Evolutionary conservation across 2,329 filamentous ascomycete species (phyloP).

Genomic region (Aurifilum marmelostoma): DNA sequence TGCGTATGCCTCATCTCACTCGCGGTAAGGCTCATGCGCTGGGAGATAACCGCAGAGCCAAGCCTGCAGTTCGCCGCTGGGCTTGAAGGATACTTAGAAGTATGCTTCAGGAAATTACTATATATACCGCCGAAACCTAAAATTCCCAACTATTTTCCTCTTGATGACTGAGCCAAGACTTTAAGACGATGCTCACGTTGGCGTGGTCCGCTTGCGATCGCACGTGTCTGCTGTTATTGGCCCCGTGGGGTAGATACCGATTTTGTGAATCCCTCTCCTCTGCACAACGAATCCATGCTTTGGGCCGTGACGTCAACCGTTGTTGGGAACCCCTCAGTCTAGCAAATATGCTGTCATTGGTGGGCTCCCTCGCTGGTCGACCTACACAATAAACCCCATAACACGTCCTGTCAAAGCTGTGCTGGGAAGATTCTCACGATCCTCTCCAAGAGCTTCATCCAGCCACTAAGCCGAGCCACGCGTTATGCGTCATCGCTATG

Average conservation of each 20-base stretch:
- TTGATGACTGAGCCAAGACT: background rate
- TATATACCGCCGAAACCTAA: too few relatives aligned
- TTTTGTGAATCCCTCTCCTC: background rate
- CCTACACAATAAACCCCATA: background rate
- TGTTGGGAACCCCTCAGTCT: background rate
- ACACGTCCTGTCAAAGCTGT: background rate
- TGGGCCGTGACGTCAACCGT: background rate
- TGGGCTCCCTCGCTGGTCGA: background rate
- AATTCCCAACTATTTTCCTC: background rate
- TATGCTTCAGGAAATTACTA: background rate
- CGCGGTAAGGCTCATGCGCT: too few relatives aligned
- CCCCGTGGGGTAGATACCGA: background rate
- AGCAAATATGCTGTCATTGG: background rate
- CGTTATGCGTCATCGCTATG: background rate
- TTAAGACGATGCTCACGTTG: background rate
- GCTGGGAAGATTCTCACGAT: background rate
- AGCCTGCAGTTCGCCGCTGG: background rate
- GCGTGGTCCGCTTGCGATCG: background rate
- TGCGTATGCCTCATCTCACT: too few relatives aligned
- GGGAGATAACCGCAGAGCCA: background rate
- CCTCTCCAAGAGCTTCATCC: background rate
- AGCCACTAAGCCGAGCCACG: conserved; percentile 1
- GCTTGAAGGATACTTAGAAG: too few relatives aligned
- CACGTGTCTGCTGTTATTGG: background rate
- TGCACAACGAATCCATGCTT: background rate